These are phyloP conservation scores for Trapa incisa DNA, from an alignment of 345 rosid species.

Conservation along the genomic window DNA sequence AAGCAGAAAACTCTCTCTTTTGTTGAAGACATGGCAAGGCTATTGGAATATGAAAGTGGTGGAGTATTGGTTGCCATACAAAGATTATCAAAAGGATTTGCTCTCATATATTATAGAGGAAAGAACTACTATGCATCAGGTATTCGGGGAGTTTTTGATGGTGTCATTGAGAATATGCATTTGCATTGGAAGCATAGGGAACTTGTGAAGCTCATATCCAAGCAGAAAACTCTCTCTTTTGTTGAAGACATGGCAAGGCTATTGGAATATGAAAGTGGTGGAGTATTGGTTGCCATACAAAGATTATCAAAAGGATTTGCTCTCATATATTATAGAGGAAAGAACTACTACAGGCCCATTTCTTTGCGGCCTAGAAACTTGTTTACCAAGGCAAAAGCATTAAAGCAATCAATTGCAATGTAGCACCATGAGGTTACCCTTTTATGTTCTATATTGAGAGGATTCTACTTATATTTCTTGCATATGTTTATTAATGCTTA, in stretches of 20 bases:
- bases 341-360: slow-evolving; percentile 81
- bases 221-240: slow-evolving; percentile 81
- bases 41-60: slow-evolving; percentile 90
- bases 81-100: slow-evolving; percentile 87
- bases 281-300: slow-evolving; percentile 87
- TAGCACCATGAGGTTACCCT: slow-evolving; percentile 86
- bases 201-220: slow-evolving; percentile 85
- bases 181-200: slow-evolving; percentile 98
- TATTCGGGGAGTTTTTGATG: slow-evolving; percentile 97
- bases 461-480: slow-evolving; percentile 1
- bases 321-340: slow-evolving; percentile 85
- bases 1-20: slow-evolving; percentile 84
- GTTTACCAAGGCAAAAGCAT: slow-evolving; percentile 86
- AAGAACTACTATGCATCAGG: slow-evolving; percentile 57
- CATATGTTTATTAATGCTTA: not conserved
- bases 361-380: slow-evolving; percentile 89
- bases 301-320: slow-evolving; percentile 88
- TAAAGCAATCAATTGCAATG: slow-evolving; percentile 90
- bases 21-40: slow-evolving; percentile 87
- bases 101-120: slow-evolving; percentile 83
- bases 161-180: slow-evolving; percentile 97
- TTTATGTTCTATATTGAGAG: not conserved
- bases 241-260: slow-evolving; percentile 90
- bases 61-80: slow-evolving; percentile 92
- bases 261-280: slow-evolving; percentile 92